A percentile compares a stretch with the other conserved stretches of the same genome.
These are phyloP conservation scores for Gelatoporia subvermispora DNA, from an alignment of 768 basidiomycete species.

Conservation along the genomic window DNA sequence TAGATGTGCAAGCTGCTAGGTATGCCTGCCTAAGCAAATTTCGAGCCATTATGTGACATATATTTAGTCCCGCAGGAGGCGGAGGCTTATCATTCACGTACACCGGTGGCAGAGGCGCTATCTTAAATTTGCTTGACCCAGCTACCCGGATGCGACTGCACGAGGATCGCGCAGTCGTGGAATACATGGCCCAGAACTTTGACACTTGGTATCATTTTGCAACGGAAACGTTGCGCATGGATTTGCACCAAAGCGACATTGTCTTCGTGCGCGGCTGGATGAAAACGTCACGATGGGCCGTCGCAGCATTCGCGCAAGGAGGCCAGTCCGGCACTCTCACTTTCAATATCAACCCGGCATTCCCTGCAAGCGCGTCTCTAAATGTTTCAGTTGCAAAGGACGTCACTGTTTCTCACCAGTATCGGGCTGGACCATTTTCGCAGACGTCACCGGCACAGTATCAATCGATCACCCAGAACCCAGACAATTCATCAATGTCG, in stretches of 20 bases:
- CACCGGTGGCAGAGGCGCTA: slow-evolving; percentile 13
- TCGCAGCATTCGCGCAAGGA: not conserved
- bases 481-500: not conserved
- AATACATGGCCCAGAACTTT: slow-evolving; percentile 2
- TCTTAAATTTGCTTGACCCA: slow-evolving; percentile 5
- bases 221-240: not conserved
- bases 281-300: slow-evolving; percentile 5
- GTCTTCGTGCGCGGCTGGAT: slow-evolving; percentile 2
- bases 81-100: slow-evolving; percentile 11
- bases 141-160: slow-evolving; percentile 1
- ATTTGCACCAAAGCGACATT: not conserved
- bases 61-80: slow-evolving; percentile 2
- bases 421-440: not conserved
- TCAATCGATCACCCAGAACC: not conserved
- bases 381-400: not conserved
- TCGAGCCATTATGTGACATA: not conserved
- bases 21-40: slow-evolving; percentile 1
- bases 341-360: slow-evolving; percentile 1
- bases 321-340: not conserved
- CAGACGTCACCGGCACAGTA: no score
- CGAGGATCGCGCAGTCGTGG: not conserved
- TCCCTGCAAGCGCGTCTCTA: not conserved
- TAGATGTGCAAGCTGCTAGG: slow-evolving; percentile 5
- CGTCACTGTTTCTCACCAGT: not conserved
- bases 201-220: slow-evolving; percentile 6